Conservation (phyloP, 306 rosid genomes). For the Malus orientalis region DNA sequence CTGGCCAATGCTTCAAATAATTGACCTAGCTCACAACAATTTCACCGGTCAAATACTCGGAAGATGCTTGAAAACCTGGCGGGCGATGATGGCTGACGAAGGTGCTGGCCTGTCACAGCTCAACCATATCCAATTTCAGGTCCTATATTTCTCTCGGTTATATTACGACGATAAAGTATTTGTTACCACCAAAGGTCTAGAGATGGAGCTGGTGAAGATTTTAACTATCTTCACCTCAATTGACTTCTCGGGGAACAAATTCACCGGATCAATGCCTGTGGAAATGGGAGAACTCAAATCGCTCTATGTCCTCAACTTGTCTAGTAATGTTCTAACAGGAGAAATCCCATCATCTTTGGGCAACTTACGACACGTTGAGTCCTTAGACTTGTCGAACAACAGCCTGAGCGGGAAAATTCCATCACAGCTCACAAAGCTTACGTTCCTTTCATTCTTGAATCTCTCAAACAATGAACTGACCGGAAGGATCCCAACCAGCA, state of each 20-base stretch:
- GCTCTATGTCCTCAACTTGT: constrained; percentile 26
- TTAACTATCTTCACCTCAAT: constrained; percentile 20
- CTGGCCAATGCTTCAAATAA: constrained; percentile 25
- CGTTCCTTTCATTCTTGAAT: constrained; percentile 18
- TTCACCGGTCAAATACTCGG: constrained; percentile 15
- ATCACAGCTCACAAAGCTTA: neutral
- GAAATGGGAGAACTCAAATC: constrained; percentile 12
- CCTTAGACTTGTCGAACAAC: constrained; percentile 32
- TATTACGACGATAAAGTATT: constrained; percentile 21
- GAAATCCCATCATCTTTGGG: constrained; percentile 18
- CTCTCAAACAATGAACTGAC: constrained; percentile 21
- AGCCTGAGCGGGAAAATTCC: constrained; percentile 13
- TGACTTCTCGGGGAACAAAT: constrained; percentile 22
- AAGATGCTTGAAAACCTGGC: constrained; percentile 4
- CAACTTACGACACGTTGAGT: constrained; percentile 13
- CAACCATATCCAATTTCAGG: neutral
- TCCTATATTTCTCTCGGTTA: neutral
- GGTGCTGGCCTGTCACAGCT: neutral
- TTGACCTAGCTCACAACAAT: constrained; percentile 25
- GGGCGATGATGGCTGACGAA: constrained; percentile 9
- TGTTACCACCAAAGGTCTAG: constrained; percentile 20
- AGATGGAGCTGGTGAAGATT: constrained; percentile 19
- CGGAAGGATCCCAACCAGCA: neutral
- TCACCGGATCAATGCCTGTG: constrained; percentile 15
- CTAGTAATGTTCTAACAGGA: constrained; percentile 22